A percentile compares a stretch with the other conserved stretches of the same genome.
Conservation (phyloP, 805 yeast species). For the Yarrowia divulgata region DNA sequence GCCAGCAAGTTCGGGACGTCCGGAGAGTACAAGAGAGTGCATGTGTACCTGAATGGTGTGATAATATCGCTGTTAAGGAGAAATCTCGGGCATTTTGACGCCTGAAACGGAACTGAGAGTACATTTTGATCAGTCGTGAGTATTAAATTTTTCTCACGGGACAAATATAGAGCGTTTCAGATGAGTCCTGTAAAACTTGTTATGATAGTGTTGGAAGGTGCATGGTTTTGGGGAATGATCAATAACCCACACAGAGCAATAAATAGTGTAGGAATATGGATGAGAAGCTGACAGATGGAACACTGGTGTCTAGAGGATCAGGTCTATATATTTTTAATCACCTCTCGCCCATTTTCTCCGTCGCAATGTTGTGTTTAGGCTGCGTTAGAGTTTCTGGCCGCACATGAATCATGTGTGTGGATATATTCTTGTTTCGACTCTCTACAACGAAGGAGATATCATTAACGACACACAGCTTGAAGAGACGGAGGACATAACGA, state of each 20-base stretch:
- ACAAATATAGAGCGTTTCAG: background rate
- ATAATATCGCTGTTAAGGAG: background rate
- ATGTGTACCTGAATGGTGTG: conserved; percentile 7
- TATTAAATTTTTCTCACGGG: background rate
- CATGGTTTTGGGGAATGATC: background rate
- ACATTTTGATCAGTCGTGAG: no score
- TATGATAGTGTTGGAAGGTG: conserved; percentile 10
- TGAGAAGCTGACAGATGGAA: background rate
- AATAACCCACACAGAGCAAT: background rate
- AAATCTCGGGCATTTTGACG: background rate
- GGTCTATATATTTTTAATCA: no score
- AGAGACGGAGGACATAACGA: background rate
- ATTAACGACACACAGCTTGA: conserved; percentile 13
- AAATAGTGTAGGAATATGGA: background rate
- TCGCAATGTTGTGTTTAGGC: background rate
- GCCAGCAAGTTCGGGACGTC: no score
- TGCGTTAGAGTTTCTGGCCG: background rate
- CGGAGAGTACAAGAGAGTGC: background rate
- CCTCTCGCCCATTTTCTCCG: background rate
- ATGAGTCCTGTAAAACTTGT: background rate
- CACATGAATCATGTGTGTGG: conserved; percentile 23
- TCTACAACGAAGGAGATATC: background rate
- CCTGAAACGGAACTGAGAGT: background rate
- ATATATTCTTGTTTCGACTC: conserved; percentile 24
- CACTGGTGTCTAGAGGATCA: background rate